Evolutionary conservation across 176 grass and related monocot genomes (phyloP), one percentile per base, ranked within the genome.

Genomic region (Ensete ventricosum): DNA sequence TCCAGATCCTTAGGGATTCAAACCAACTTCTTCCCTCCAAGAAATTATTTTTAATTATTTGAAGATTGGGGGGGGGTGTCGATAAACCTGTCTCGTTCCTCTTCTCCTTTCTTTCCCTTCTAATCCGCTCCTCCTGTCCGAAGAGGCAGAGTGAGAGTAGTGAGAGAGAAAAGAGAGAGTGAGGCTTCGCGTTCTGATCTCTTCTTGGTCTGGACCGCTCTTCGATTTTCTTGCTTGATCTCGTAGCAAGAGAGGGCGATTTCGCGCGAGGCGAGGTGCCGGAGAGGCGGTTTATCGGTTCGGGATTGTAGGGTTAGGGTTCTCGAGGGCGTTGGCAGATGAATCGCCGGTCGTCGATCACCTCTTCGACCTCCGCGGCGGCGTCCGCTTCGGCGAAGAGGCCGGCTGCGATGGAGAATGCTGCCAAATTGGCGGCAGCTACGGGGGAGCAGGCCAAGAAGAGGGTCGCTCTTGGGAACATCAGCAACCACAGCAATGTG

Each of bases 391-490:
- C 76, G 72, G 82, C 82, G 19, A 92, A 92, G 86, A 87, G 82
- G 68, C 86, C 25, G 1, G 78, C 78, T 13, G 67, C 71, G 84
- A 63, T 69, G 17, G 87, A 79, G 78, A 54, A 14, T 26, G 54
- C 57, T 53, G 65, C 72, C 78, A 80, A 80, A 19, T 53, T 78
- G 10, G 66, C 78, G 10, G 84, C 71, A 2, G 49, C 82, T 52
- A 24, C 78, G 34, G 73, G 81, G 64, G 67, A 62, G 75, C 86
- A 92, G 79, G 84, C 84, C 27, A 99, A 94, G 82, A 99, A 99
- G 82, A 92, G 95, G 78, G 86, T 93, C 1, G 95, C 90, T 23
- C 90, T 99, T 9, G 80, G 86, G 8, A 90, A 94, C 78, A 86
- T 94, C 77, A 89, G 78, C 81, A 96, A 92, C 79, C 54, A 80